These are phyloP conservation scores for Tubosaeta sp. DNA, from an alignment of 768 basidiomycete genomes.

Conservation along the genomic window DNA sequence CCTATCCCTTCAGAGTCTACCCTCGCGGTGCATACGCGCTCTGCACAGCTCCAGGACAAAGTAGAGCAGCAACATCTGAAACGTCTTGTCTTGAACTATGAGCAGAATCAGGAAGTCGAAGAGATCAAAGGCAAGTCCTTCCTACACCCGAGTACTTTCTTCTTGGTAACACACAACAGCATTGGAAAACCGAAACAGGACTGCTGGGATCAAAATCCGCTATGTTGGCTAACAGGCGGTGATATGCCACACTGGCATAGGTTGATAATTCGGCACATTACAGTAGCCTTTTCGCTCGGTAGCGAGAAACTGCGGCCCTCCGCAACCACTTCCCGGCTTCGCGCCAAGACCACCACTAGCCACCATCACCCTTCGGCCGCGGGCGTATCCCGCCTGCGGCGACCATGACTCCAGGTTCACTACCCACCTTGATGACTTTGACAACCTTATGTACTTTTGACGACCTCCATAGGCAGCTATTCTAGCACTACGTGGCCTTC, in stretches of 20 bases:
- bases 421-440: slow-evolving; percentile 19
- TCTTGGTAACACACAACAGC: slow-evolving; percentile 35
- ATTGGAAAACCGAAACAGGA: slow-evolving; percentile 63
- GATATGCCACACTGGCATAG: slow-evolving; percentile 9
- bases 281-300: slow-evolving; percentile 19
- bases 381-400: slow-evolving; percentile 9
- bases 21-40: slow-evolving; percentile 84
- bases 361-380: slow-evolving; percentile 9
- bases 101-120: slow-evolving; percentile 84
- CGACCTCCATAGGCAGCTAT: slow-evolving; percentile 10
- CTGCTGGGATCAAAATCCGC: slow-evolving; percentile 71
- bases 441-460: slow-evolving; percentile 27
- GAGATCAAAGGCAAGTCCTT: slow-evolving; percentile 60
- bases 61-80: slow-evolving; percentile 97
- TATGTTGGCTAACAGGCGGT: slow-evolving; percentile 53
- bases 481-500: neutral
- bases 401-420: slow-evolving; percentile 13
- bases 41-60: slow-evolving; percentile 89
- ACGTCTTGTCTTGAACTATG: slow-evolving; percentile 87
- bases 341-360: slow-evolving; percentile 18
- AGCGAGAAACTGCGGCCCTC: slow-evolving; percentile 18
- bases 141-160: neutral
- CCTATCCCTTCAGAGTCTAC: slow-evolving; percentile 85
- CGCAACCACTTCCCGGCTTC: slow-evolving; percentile 19
- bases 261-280: slow-evolving; percentile 18